Evolutionary conservation across 2,329 filamentous ascomycete genomes (phyloP), one percentile per base, ranked within the genome.

Genomic region (Phaeophleospora eucalypticola): DNA sequence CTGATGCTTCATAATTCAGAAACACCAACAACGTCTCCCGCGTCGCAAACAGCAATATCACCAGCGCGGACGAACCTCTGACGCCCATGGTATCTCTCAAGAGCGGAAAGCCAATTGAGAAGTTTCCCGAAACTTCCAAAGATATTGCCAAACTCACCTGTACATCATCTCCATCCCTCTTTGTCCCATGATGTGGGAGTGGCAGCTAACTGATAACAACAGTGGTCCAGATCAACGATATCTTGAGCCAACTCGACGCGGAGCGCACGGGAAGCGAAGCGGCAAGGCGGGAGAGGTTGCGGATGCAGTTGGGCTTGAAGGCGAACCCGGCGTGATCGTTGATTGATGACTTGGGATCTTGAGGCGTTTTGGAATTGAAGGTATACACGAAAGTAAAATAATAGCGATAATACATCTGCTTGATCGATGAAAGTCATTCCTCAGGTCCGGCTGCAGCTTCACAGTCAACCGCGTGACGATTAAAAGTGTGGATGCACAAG

Each of bases 11-110:
- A 15, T 6, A 20, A 34, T 4, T 4, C 40, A 62, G 58, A 12
- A 64, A 62, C 34, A 49, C 57, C 21, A 65, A 64, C 54, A 64
- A 62, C 41, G 49, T 65, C 19, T 58, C 62, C 33, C 57, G 61
- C 19, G 62, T 65, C 15, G 59, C 62, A 4, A 66, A 65, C 57
- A 61, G 58, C 34, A 58, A 63, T 14, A 46, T 65, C 35, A 57
- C 49, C 2, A 49, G 48, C 21, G 53, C 48, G n/a, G 60, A 63
- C 21, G 63, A 61, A 29, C 60, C 61, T 46, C 43, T 66, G 38
- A 48, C 57, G 10, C 57, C 58, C 4, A 45, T 66, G n/a, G 32
- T 61, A 4, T 56, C 53, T 12, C 43, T 66, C 15, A 65, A 64
- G 57, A 64, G 57, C 2, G 55, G 58, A 42, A 61, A 60, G 36